Evolutionary conservation across 345 rosid genomes (phyloP).

Genomic region (Dovyalis caffra): DNA sequence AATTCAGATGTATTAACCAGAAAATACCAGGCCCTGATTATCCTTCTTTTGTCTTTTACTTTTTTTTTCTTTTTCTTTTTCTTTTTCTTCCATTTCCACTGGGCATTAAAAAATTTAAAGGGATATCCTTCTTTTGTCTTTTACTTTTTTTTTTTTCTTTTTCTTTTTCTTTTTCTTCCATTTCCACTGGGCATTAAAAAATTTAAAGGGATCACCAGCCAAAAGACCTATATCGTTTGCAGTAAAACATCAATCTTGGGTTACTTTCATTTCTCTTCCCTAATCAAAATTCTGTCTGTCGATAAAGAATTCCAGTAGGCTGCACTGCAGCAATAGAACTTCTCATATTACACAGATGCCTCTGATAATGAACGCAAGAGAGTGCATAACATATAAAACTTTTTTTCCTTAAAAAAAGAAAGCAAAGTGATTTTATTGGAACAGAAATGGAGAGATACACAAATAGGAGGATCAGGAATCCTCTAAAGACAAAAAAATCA

Average conservation of each 20-base stretch:
- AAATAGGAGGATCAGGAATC: no score
- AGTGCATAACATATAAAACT: neutral
- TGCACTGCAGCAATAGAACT: neutral
- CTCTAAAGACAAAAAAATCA: no score
- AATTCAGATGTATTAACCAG: neutral
- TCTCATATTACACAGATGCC: neutral
- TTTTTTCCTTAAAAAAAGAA: neutral
- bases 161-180: neutral
- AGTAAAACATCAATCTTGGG: neutral
- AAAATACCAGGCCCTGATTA: neutral
- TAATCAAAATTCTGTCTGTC: neutral
- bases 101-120: neutral
- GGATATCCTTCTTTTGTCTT: no score
- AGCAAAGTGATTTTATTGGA: neutral
- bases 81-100: neutral
- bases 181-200: neutral
- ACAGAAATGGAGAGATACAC: no score
- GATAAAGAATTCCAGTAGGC: neutral
- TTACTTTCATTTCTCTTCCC: neutral
- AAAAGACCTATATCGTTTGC: neutral
- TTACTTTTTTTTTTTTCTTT: no score
- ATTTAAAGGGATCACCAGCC: neutral
- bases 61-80: no score
- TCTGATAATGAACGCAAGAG: neutral
- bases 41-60: neutral